Evolutionary conservation across 306 rosid species (phyloP), one percentile per base, ranked within the genome.

Genomic region (Ammopiptanthus mongolicus): DNA sequence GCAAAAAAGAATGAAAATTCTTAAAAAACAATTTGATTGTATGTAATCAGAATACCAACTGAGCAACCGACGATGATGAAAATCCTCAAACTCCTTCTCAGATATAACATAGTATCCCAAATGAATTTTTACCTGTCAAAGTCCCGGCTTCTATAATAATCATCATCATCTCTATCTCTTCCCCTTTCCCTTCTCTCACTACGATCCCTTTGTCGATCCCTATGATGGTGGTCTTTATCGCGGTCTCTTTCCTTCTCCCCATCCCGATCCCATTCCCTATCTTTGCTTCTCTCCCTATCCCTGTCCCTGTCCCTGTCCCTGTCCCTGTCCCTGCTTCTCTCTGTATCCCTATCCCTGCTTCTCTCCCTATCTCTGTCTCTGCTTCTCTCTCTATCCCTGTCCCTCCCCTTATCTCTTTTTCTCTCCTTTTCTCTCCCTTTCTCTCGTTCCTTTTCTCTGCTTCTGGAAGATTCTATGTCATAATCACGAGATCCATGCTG

Each of bases 401-500:
- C 84, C 68, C 76, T 73, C 28, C 79, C 77, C 58, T 68, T 84
- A 0, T 80, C 84, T 74, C 80, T 71, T 34, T 71, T 84, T 8
- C 80, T 80, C 3, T 84, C 87, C 77, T 62, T 72, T 29, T 84
- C 87, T 63, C 87, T 74, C 57, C 96, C 98, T 68, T 91, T 93
- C 13, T 88, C 97, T 42, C 91, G 86, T 8, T 87, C 98, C 89
- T 87, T 94, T 11, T 95, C 99, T 71, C 97, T 83, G 76, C 96
- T 94, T 86, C 87, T 91, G 8, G 98, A 91, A 67, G 96, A 88
- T 28, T 82, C 97, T 65, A 92, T 91, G 66, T 95, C 99, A 59
- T 86, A 80, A 74, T 95, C 97, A 14, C 91, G 96, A 51, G 90
- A 88, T 18, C 84, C 93, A 61, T 81, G 90, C 99, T 92, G 92